These are phyloP conservation scores for Ceratocystis destructans DNA, from an alignment of 2,329 filamentous ascomycete species.

Conservation along the genomic window DNA sequence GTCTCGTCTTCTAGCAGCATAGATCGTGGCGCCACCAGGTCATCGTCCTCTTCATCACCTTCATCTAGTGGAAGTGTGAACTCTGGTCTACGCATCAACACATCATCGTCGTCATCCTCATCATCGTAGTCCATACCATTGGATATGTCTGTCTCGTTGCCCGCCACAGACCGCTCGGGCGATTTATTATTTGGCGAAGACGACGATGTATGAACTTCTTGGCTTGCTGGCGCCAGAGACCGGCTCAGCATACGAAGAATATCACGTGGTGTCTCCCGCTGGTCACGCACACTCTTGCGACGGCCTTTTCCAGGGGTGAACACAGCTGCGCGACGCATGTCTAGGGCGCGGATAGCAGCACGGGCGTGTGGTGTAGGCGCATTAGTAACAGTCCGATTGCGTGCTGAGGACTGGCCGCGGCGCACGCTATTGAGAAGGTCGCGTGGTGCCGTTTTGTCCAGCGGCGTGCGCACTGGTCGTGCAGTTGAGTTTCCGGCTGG, in stretches of 20 bases:
- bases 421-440: conserved; percentile 30
- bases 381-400: conserved; percentile 22
- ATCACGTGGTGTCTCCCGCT: conserved; percentile 43
- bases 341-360: conserved; percentile 44
- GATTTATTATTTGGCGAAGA: conserved; percentile 26
- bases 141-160: conserved; percentile 19
- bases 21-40: conserved; percentile 40
- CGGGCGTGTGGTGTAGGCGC: conserved; percentile 46
- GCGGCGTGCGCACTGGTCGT: conserved; percentile 30
- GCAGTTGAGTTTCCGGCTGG: conserved; percentile 25
- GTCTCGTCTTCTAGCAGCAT: conserved; percentile 43
- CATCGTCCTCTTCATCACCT: conserved; percentile 35
- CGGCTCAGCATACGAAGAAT: conserved; percentile 41
- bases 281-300: conserved; percentile 42
- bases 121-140: conserved; percentile 23
- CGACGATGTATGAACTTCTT: conserved; percentile 35
- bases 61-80: conserved; percentile 42
- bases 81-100: conserved; percentile 37
- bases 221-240: conserved; percentile 37
- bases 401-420: conserved; percentile 29
- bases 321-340: conserved; percentile 44
- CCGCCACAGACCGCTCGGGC: conserved; percentile 21
- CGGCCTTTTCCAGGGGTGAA: conserved; percentile 47
- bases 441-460: conserved; percentile 27
- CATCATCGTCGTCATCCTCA: conserved; percentile 37